Percentiles rank a stretch among this genome's conserved stretches.
phyloP scores from a whole-genome alignment of 2,329 filamentous ascomycete species.

The Aspergillus jensenii region DNA sequence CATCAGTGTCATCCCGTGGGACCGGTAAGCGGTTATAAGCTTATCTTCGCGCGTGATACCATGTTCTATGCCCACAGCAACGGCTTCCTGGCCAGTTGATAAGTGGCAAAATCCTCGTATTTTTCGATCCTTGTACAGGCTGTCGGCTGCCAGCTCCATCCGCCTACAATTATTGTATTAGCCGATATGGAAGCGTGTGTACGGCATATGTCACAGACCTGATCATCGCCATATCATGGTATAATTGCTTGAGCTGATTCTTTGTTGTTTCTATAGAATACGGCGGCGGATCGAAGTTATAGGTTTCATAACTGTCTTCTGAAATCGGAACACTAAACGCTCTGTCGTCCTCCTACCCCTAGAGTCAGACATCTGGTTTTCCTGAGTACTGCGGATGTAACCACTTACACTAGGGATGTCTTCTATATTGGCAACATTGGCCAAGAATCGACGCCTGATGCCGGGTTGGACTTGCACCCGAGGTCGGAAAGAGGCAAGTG shows the following conservation, averaged over 20 bases:
- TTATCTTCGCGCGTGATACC: constrained; percentile 86
- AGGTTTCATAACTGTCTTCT: constrained; percentile 96
- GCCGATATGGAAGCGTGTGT: neutral
- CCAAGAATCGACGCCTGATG: constrained; percentile 13
- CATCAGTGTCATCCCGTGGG: constrained; percentile 96
- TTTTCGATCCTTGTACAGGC: constrained; percentile 99
- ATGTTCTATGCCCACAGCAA: constrained; percentile 92
- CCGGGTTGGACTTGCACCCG: constrained; percentile 1
- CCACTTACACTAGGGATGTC: constrained; percentile 17
- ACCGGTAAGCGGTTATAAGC: constrained; percentile 93
- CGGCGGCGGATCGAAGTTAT: constrained; percentile 89
- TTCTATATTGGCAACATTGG: constrained; percentile 16
- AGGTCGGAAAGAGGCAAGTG: neutral
- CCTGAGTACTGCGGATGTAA: neutral
- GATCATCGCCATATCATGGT: constrained; percentile 89
- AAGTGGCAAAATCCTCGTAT: constrained; percentile 98
- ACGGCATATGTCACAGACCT: constrained; percentile 54
- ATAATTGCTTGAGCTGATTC: constrained; percentile 94
- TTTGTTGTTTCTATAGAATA: constrained; percentile 90
- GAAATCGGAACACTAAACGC: constrained; percentile 83
- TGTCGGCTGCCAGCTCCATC: constrained; percentile 96
- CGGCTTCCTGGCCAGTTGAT: constrained; percentile 94
- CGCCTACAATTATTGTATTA: constrained; percentile 57
- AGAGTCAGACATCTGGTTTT: neutral
- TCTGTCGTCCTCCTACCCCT: constrained; percentile 75